Conservation (phyloP, 1,284 basidiomycete genomes). For the Microbotryum saponariae region DNA sequence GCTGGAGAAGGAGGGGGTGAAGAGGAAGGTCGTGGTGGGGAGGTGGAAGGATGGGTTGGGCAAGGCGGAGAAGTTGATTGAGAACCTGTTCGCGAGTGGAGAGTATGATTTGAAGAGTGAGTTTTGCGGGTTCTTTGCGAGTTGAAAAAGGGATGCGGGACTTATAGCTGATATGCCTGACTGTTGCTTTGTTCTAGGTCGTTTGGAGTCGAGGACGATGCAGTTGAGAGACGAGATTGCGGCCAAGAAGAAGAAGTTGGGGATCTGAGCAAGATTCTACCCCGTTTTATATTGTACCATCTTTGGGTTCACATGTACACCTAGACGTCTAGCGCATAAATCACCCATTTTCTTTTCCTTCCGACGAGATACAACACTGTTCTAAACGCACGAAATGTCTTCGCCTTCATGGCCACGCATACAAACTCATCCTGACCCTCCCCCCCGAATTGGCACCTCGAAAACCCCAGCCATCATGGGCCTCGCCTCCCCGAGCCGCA, state of each 20-base stretch:
- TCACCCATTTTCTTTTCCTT: too few relatives aligned
- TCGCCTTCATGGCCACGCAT: too few relatives aligned
- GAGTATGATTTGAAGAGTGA: conserved; percentile 32
- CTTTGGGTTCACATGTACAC: too few relatives aligned
- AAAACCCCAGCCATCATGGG: too few relatives aligned
- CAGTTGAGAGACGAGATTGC: conserved; percentile 30
- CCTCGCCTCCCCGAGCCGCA: too few relatives aligned
- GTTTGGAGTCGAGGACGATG: conserved; percentile 16
- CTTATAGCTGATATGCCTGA: not conserved
- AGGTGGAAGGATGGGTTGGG: conserved; percentile 20
- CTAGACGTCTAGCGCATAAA: too few relatives aligned
- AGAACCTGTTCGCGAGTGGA: conserved; percentile 8
- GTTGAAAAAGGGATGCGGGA: not conserved
- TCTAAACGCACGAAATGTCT: too few relatives aligned
- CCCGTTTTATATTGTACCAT: too few relatives aligned
- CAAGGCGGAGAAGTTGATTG: conserved; percentile 22
- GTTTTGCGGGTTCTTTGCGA: conserved; percentile 5
- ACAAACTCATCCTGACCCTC: too few relatives aligned
- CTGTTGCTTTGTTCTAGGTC: not conserved
- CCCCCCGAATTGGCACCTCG: too few relatives aligned
- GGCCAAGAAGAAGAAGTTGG: conserved; percentile 12
- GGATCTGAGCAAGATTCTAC: not conserved
- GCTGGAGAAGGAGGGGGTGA: not conserved
- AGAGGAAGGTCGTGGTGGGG: not conserved
- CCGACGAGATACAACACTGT: too few relatives aligned